These are phyloP conservation scores for Xanthoconium stramineum DNA, from an alignment of 768 basidiomycete species.

Conservation along the genomic window DNA sequence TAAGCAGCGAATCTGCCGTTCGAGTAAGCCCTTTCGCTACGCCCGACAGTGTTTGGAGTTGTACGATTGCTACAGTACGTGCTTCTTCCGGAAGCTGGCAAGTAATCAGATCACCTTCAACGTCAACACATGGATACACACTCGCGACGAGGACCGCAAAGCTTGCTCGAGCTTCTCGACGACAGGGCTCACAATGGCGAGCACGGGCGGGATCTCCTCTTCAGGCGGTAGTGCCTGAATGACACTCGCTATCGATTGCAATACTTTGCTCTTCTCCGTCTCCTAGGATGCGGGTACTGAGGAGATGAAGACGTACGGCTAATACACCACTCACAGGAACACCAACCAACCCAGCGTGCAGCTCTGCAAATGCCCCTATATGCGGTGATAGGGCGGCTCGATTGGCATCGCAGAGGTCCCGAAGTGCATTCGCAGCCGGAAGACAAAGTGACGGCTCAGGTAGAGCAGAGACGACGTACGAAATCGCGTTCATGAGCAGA, in stretches of 20 bases:
- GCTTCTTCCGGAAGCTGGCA: constrained; percentile 71
- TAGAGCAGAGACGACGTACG: constrained; percentile 69
- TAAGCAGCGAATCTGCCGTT: constrained; percentile 61
- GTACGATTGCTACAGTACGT: constrained; percentile 58
- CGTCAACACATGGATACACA: constrained; percentile 28
- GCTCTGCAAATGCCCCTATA: constrained; percentile 77
- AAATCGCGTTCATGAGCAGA: constrained; percentile 61
- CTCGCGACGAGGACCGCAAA: constrained; percentile 51
- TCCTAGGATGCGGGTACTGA: constrained; percentile 43
- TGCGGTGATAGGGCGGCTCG: constrained; percentile 78
- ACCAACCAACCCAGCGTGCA: constrained; percentile 71
- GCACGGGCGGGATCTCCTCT: constrained; percentile 73
- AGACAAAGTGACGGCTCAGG: constrained; percentile 61
- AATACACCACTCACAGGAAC: constrained; percentile 57
- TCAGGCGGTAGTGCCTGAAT: constrained; percentile 83
- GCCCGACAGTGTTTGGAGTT: constrained; percentile 79
- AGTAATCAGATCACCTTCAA: background rate
- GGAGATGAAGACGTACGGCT: background rate
- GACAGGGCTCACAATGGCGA: constrained; percentile 78
- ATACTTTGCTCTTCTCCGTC: constrained; percentile 83
- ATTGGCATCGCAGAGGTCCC: constrained; percentile 88
- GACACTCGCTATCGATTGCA: constrained; percentile 91
- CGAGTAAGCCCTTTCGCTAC: constrained; percentile 86
- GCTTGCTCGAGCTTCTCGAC: constrained; percentile 65
- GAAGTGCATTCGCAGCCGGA: constrained; percentile 76